These are phyloP conservation scores for Colletotrichum aenigma DNA, from an alignment of 2,329 filamentous ascomycete genomes.

Conservation along the genomic window DNA sequence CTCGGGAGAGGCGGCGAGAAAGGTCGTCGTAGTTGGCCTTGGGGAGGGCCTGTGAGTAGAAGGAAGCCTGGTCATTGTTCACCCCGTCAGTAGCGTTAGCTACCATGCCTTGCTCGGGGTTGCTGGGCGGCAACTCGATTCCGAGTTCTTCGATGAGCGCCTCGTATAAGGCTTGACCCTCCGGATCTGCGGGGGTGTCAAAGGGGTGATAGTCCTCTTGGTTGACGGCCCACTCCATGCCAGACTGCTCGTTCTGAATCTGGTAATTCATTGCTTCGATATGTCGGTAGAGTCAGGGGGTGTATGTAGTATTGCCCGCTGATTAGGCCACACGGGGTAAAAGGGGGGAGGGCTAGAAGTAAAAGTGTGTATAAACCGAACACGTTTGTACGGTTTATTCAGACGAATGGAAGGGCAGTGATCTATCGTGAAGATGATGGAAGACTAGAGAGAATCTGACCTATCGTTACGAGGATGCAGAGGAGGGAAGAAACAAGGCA, in stretches of 20 bases:
- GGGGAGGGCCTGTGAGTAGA: not conserved
- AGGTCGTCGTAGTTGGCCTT: no score
- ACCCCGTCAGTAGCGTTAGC: not conserved
- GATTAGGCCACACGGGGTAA: no score
- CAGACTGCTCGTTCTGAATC: not conserved
- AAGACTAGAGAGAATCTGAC: not conserved
- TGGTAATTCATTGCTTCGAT: not conserved
- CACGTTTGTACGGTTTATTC: not conserved
- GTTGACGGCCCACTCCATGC: not conserved
- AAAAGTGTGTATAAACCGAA: accelerated
- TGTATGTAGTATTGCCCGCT: not conserved
- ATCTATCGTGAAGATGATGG: not conserved
- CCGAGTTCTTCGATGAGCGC: not conserved
- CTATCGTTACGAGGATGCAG: not conserved
- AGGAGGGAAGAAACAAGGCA: no score
- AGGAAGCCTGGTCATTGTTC: not conserved
- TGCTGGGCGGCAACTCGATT: not conserved
- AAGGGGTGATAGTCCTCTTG: no score
- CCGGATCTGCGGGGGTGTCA: no score
- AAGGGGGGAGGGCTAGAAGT: not conserved
- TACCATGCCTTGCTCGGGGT: not conserved
- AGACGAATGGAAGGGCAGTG: not conserved
- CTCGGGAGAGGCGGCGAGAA: no score
- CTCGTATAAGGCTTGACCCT: no score
- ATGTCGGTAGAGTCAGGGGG: not conserved